These are phyloP conservation scores for Venturia asperata DNA, from an alignment of 2,329 filamentous ascomycete genomes.

Conservation along the genomic window DNA sequence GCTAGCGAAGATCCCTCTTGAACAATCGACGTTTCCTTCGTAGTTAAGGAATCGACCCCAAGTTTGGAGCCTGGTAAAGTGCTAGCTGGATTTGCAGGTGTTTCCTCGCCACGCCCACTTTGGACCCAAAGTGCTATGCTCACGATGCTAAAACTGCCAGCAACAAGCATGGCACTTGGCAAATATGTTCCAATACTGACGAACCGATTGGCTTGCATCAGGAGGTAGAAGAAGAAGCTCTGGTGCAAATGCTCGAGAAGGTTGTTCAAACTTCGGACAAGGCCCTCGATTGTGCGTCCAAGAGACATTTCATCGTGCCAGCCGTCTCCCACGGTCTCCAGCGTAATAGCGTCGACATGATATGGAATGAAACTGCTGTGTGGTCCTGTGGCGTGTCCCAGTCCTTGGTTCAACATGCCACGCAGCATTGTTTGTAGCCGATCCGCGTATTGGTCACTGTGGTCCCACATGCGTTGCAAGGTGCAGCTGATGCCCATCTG, in stretches of 20 bases:
- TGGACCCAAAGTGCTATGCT: constrained; percentile 90
- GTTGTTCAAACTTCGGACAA: constrained; percentile 92
- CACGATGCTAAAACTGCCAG: constrained; percentile 91
- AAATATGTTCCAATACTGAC: constrained; percentile 98
- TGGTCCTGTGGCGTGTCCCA: constrained; percentile 81
- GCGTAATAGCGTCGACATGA: constrained; percentile 89
- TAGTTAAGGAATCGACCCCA: constrained; percentile 19
- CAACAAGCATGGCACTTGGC: constrained; percentile 94
- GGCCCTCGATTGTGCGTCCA: constrained; percentile 79
- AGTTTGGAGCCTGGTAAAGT: constrained; percentile 23
- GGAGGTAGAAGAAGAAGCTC: constrained; percentile 97
- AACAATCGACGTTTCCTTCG: constrained; percentile 9
- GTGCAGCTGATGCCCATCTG: constrained; percentile 86
- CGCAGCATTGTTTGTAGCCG: constrained; percentile 81
- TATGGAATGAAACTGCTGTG: constrained; percentile 97
- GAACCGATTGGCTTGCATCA: constrained; percentile 86
- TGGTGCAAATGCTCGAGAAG: constrained; percentile 94
- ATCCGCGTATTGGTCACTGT: constrained; percentile 69
- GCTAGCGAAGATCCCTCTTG: constrained; percentile 10
- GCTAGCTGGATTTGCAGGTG: constrained; percentile 22
- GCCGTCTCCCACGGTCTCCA: constrained; percentile 82
- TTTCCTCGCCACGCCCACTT: constrained; percentile 49
- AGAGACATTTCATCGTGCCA: constrained; percentile 98
- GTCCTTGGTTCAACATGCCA: constrained; percentile 85
- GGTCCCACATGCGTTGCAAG: constrained; percentile 78